Evolutionary conservation across 345 rosid species (phyloP).

Genomic region (Chamaenerion angustifolium): DNA sequence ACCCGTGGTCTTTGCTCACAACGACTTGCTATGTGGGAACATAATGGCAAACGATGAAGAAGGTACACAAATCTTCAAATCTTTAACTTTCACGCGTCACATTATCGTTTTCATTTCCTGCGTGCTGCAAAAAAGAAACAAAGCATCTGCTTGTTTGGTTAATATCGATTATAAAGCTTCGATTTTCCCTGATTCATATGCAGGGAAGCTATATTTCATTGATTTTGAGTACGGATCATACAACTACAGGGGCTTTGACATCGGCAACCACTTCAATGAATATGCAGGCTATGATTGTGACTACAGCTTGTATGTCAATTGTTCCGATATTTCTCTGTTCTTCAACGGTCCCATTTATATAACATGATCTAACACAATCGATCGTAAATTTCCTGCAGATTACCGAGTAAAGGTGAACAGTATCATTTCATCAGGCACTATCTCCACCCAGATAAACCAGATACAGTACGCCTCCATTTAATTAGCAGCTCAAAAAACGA

Average conservation of each 20-base stretch:
- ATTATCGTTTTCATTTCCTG: too few species aligned
- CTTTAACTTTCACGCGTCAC: not conserved
- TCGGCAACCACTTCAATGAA: conserved; percentile 93
- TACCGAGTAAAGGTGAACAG: conserved; percentile 74
- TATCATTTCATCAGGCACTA: conserved; percentile 79
- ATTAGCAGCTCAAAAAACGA: not conserved
- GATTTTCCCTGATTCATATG: conserved; percentile 10
- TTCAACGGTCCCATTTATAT: too few species aligned
- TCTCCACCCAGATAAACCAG: conserved; percentile 54
- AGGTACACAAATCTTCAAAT: conserved; percentile 27
- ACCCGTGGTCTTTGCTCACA: conserved; percentile 86
- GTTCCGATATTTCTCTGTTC: too few species aligned
- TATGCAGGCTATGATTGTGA: conserved; percentile 95
- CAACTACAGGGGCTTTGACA: conserved; percentile 85
- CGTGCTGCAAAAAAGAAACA: too few species aligned
- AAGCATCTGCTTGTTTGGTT: too few species aligned
- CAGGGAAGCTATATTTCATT: conserved; percentile 78
- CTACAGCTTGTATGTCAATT: conserved; percentile 47
- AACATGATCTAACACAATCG: not conserved
- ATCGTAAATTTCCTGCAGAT: conserved; percentile 29
- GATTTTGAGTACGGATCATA: conserved; percentile 96
- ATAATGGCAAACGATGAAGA: conserved; percentile 74
- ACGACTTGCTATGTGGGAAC: conserved; percentile 91
- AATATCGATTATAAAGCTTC: conserved; percentile 1
- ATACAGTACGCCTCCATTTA: conserved; percentile 28